A percentile compares a stretch with the other conserved stretches of the same genome.
Evolutionary conservation across 1,284 basidiomycete species (phyloP).

Genomic region (Ustilago hordei): DNA sequence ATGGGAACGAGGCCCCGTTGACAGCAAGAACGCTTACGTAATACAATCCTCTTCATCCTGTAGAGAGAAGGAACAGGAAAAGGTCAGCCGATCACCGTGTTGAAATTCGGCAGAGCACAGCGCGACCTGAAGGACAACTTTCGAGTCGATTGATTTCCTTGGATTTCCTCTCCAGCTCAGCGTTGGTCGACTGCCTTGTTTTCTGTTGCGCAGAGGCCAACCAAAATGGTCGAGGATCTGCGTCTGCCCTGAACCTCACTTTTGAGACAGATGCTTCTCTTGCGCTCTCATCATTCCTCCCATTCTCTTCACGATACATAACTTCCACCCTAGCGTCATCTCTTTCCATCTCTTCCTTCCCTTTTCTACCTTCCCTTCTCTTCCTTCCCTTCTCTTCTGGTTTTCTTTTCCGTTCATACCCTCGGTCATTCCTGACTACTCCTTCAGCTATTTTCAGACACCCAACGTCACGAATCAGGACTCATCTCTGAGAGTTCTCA

Average conservation of each 20-base stretch:
- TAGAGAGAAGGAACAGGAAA: background rate
- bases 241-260: too few relatives aligned
- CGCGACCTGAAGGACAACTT: slow-evolving; percentile 5
- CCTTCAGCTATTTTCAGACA: background rate
- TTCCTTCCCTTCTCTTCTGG: background rate
- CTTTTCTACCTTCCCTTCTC: background rate
- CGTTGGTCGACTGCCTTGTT: background rate
- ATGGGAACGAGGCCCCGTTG: background rate
- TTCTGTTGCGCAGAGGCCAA: slow-evolving; percentile 4
- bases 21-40: slow-evolving; percentile 21
- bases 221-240: background rate
- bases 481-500: background rate
- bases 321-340: background rate
- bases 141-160: background rate
- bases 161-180: background rate
- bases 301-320: background rate
- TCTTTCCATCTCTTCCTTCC: background rate
- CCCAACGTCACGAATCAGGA: background rate
- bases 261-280: background rate
- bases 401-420: background rate
- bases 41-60: background rate
- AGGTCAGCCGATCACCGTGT: slow-evolving; percentile 17
- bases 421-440: background rate
- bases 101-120: background rate
- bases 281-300: background rate